phyloP scores from a whole-genome alignment of 805 yeast genomes.

The Pichia occidentalis region DNA sequence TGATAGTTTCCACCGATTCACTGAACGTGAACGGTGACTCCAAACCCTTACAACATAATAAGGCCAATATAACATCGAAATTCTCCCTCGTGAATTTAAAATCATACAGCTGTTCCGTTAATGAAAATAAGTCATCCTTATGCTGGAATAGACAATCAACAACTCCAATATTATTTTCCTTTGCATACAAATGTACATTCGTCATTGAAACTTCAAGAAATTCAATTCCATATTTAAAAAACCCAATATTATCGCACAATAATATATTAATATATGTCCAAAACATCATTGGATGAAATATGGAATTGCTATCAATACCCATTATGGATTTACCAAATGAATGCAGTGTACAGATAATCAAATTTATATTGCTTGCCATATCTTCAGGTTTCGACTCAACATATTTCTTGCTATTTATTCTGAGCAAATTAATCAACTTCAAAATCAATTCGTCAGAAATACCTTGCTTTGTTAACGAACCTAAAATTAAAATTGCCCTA shows the following conservation, averaged over 20 bases:
- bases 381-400: background rate
- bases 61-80: constrained; percentile 45
- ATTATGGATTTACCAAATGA: constrained; percentile 42
- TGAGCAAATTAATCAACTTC: constrained; percentile 21
- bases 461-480: constrained; percentile 59
- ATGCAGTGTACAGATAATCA: constrained; percentile 34
- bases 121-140: constrained; percentile 35
- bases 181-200: constrained; percentile 29
- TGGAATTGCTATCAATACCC: constrained; percentile 41
- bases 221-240: constrained; percentile 28
- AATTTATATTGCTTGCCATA: background rate
- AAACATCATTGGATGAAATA: constrained; percentile 40
- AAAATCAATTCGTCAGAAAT: constrained; percentile 46
- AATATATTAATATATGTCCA: constrained; percentile 37
- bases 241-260: constrained; percentile 22
- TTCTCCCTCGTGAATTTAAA: constrained; percentile 37
- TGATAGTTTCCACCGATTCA: constrained; percentile 40
- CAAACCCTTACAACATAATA: constrained; percentile 49
- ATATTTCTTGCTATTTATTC: constrained; percentile 14
- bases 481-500: constrained; percentile 62
- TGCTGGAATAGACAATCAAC: constrained; percentile 25
- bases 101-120: constrained; percentile 38
- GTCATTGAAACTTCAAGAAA: constrained; percentile 32
- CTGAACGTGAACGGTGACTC: constrained; percentile 50
- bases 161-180: constrained; percentile 26